These are phyloP conservation scores for Saturnispora diversa DNA, from an alignment of 805 yeast genomes.

Conservation along the genomic window DNA sequence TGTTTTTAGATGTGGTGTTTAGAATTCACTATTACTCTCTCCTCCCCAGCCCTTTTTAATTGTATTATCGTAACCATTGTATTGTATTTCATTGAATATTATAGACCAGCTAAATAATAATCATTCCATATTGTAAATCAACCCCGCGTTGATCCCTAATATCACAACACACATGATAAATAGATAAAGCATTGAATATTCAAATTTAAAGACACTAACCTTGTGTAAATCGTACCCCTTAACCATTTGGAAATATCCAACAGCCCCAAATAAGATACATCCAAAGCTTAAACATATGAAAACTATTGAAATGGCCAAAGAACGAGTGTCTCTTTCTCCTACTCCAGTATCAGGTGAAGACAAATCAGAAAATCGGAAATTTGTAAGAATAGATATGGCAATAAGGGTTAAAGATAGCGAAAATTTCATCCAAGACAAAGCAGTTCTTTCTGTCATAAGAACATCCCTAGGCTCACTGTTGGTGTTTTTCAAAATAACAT, in stretches of 20 bases:
- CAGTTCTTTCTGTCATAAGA: slow-evolving; percentile 44
- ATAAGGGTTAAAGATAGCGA: slow-evolving; percentile 37
- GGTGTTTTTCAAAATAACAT: slow-evolving; percentile 28
- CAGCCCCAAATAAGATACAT: slow-evolving; percentile 10
- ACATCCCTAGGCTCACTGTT: slow-evolving; percentile 47
- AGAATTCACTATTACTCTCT: slow-evolving; percentile 3
- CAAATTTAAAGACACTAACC: slow-evolving; percentile 5
- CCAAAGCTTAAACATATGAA: slow-evolving; percentile 8
- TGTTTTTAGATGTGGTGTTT: slow-evolving; percentile 65
- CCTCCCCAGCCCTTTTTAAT: neutral
- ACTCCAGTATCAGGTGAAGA: slow-evolving; percentile 4
- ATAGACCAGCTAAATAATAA: neutral
- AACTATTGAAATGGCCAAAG: slow-evolving; percentile 3
- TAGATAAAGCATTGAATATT: slow-evolving; percentile 5
- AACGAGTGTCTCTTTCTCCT: neutral
- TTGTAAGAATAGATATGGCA: slow-evolving; percentile 38
- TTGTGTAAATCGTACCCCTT: slow-evolving; percentile 7
- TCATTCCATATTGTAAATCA: slow-evolving; percentile 1
- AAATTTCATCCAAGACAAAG: slow-evolving; percentile 40
- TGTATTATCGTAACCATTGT: neutral
- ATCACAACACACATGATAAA: slow-evolving; percentile 3
- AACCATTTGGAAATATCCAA: slow-evolving; percentile 10
- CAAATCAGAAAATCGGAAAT: slow-evolving; percentile 35
- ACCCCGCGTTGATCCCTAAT: slow-evolving; percentile 3
- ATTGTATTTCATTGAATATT: neutral